Percentiles rank a stretch among this genome's conserved stretches.
phyloP scores from a whole-genome alignment of 768 basidiomycete species.

The Steccherinum ochraceum region DNA sequence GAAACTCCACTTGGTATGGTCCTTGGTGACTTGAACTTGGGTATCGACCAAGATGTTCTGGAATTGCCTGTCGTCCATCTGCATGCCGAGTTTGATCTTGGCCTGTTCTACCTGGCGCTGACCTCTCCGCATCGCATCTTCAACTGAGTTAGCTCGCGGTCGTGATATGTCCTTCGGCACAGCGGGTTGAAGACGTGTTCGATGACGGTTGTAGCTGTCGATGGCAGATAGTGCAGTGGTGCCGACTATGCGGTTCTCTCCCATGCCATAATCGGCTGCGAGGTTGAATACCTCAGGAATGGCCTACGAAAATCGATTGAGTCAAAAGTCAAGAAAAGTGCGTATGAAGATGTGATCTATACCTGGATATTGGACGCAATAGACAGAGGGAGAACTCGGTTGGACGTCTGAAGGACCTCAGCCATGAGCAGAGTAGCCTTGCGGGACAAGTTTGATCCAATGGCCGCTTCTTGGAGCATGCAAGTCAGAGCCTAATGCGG shows the following conservation, averaged over 20 bases:
- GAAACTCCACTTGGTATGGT: slow-evolving; percentile 89
- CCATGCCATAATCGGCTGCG: slow-evolving; percentile 74
- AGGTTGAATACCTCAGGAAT: slow-evolving; percentile 81
- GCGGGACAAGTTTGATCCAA: slow-evolving; percentile 67
- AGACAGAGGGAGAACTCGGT: slow-evolving; percentile 75
- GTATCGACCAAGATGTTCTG: slow-evolving; percentile 81
- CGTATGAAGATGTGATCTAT: slow-evolving; percentile 6
- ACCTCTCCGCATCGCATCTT: slow-evolving; percentile 81
- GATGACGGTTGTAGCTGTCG: slow-evolving; percentile 91
- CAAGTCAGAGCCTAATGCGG: slow-evolving; percentile 64
- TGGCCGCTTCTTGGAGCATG: slow-evolving; percentile 78
- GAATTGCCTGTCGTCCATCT: slow-evolving; percentile 94
- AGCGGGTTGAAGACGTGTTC: slow-evolving; percentile 57
- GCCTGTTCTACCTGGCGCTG: slow-evolving; percentile 89
- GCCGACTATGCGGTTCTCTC: slow-evolving; percentile 76
- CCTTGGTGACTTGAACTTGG: slow-evolving; percentile 83
- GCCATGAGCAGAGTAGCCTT: slow-evolving; percentile 91
- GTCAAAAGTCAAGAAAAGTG: slow-evolving; percentile 2
- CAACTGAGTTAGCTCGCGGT: slow-evolving; percentile 67
- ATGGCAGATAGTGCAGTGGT: slow-evolving; percentile 81
- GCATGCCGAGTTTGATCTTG: slow-evolving; percentile 84
- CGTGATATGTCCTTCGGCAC: slow-evolving; percentile 4
- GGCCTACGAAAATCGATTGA: slow-evolving; percentile 48
- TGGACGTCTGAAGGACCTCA: slow-evolving; percentile 84
- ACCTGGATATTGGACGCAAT: slow-evolving; percentile 86